Percentiles rank a stretch among this genome's conserved stretches.
Conservation (phyloP, 495 filamentous ascomycete genomes). For the Penicillium chermesinum region DNA sequence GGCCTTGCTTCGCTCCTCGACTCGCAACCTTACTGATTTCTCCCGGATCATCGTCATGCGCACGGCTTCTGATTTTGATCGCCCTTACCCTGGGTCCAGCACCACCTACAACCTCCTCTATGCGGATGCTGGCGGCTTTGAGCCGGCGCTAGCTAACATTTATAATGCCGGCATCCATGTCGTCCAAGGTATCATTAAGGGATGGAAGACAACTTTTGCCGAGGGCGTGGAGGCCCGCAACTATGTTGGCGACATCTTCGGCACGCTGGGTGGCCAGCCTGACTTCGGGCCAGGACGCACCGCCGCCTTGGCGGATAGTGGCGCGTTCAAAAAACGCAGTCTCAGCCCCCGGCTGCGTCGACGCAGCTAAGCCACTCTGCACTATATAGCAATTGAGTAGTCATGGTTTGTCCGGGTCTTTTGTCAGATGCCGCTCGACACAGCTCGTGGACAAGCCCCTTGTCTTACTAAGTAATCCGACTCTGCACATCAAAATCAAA, state of each 20-base stretch:
- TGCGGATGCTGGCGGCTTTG: conserved; percentile 54
- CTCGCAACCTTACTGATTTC: conserved; percentile 57
- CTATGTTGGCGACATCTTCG: conserved; percentile 71
- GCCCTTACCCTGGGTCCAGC: conserved; percentile 53
- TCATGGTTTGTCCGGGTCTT: no score
- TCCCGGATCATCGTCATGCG: conserved; percentile 67
- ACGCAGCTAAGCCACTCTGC: conserved; percentile 11
- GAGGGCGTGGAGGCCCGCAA: conserved; percentile 57
- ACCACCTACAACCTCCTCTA: conserved; percentile 54
- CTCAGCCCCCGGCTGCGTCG: conserved; percentile 6
- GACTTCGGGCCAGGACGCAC: conserved; percentile 58
- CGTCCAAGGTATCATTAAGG: conserved; percentile 57
- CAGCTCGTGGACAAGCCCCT: no score
- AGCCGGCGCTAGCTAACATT: conserved; percentile 57
- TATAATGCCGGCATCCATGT: conserved; percentile 63
- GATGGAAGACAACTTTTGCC: conserved; percentile 56
- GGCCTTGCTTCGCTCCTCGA: conserved; percentile 56
- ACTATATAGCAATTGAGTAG: no score
- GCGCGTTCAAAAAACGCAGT: conserved; percentile 27
- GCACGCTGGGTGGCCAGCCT: conserved; percentile 57
- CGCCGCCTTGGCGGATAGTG: conserved; percentile 21
- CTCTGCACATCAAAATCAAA: no score
- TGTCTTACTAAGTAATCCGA: no score
- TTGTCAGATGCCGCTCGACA: no score
- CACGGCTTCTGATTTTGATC: conserved; percentile 68